phyloP scores from a whole-genome alignment of 345 rosid genomes.

The Syzygium jambos region DNA sequence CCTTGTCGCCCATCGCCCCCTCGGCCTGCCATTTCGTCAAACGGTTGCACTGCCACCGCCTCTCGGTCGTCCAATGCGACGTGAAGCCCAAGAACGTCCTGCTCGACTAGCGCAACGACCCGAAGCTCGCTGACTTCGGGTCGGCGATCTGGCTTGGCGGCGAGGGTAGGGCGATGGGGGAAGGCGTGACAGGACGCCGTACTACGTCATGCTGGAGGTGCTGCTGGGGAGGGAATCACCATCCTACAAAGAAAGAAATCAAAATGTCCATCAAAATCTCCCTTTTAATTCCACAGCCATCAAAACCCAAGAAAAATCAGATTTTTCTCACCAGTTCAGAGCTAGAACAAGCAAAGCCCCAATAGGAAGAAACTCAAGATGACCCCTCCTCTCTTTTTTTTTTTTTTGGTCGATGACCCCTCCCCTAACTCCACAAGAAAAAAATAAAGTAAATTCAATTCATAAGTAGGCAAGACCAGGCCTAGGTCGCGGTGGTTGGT shows the following conservation, averaged over 20 bases:
- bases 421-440: no score
- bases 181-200: neutral
- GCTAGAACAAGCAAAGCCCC: no score
- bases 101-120: conserved; percentile 51
- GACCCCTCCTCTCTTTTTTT: no score
- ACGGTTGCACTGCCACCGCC: conserved; percentile 55
- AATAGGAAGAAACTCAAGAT: no score
- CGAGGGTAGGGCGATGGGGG: neutral
- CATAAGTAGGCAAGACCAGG: no score
- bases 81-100: conserved; percentile 55
- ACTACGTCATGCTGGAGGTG: neutral
- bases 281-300: accelerated
- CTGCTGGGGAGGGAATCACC: neutral
- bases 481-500: no score
- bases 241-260: neutral
- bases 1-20: conserved; percentile 14
- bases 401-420: no score
- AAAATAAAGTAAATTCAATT: no score
- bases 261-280: neutral
- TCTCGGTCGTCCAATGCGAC: conserved; percentile 57
- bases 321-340: no score
- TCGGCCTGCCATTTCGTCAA: conserved; percentile 33
- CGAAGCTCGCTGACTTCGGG: neutral
- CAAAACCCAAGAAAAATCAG: neutral
- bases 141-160: neutral